Conservation (phyloP, 345 rosid species). For the Ailanthus altissimus region DNA sequence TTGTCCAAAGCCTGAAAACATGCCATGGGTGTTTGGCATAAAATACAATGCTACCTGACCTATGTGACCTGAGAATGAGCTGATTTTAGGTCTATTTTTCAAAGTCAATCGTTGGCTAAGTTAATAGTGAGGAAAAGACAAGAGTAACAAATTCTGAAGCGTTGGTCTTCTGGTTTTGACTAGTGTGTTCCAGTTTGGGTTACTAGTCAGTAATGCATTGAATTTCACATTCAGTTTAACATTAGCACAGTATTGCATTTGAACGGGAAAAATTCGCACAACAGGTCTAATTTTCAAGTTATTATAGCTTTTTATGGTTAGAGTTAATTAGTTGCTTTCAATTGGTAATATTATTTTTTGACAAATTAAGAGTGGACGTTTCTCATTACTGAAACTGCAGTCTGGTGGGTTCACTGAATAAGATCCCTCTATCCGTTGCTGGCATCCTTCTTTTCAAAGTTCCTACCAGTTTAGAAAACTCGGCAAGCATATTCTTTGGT, state of each 20-base stretch:
- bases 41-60: background rate
- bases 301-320: background rate
- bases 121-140: background rate
- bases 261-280: background rate
- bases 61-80: background rate
- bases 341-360: background rate
- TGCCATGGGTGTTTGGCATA: background rate
- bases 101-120: background rate
- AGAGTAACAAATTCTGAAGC: background rate
- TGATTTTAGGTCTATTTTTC: background rate
- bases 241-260: background rate
- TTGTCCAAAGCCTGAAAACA: background rate
- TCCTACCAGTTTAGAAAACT: slow-evolving; percentile 90
- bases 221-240: background rate
- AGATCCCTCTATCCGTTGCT: slow-evolving; percentile 85
- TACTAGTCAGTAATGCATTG: background rate
- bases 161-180: background rate
- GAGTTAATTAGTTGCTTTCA: background rate
- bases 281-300: background rate
- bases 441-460: slow-evolving; percentile 88
- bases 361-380: background rate
- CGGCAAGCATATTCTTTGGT: slow-evolving; percentile 95
- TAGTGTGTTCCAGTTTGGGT: background rate
- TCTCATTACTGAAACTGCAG: slow-evolving; percentile 46
- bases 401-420: slow-evolving; percentile 93